Percentiles rank a stretch among this genome's conserved stretches.
Evolutionary conservation across 176 grass and related monocot genomes (phyloP).

Genomic region (Carex myosuroides): DNA sequence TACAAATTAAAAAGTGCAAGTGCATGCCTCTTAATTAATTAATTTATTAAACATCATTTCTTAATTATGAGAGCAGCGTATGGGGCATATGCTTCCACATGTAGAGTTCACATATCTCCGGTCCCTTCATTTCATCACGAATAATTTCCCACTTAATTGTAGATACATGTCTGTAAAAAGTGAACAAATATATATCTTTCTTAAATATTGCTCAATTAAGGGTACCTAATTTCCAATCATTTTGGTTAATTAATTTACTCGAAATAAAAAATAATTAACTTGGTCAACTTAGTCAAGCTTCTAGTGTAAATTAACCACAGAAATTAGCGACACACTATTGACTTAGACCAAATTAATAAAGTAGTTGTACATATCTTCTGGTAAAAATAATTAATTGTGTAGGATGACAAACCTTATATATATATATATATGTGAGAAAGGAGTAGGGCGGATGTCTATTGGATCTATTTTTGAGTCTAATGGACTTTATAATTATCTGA

Average conservation of each 20-base stretch:
- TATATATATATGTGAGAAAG: no score
- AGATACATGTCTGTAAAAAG: conserved; percentile 3
- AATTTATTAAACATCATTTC: background rate
- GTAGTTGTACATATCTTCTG: no score
- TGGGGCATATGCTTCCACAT: conserved; percentile 11
- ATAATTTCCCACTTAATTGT: background rate
- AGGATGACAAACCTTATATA: no score
- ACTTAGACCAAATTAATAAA: no score
- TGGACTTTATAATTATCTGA: no score
- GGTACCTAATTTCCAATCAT: conserved; percentile 7
- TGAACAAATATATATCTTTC: background rate
- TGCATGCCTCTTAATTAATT: background rate
- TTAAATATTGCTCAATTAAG: conserved; percentile 14
- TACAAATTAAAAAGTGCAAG: no score
- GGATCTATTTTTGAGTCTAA: no score
- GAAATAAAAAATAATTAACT: background rate
- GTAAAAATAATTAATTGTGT: no score
- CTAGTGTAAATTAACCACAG: no score
- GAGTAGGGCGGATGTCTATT: no score
- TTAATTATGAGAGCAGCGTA: conserved; percentile 14
- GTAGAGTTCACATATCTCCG: conserved; percentile 29
- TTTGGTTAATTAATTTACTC: background rate
- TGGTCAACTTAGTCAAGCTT: no score
- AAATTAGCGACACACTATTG: no score
- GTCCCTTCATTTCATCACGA: background rate